Evolutionary conservation across 805 yeast species (phyloP).

Genomic region (Helenozyma baotianmanensis): DNA sequence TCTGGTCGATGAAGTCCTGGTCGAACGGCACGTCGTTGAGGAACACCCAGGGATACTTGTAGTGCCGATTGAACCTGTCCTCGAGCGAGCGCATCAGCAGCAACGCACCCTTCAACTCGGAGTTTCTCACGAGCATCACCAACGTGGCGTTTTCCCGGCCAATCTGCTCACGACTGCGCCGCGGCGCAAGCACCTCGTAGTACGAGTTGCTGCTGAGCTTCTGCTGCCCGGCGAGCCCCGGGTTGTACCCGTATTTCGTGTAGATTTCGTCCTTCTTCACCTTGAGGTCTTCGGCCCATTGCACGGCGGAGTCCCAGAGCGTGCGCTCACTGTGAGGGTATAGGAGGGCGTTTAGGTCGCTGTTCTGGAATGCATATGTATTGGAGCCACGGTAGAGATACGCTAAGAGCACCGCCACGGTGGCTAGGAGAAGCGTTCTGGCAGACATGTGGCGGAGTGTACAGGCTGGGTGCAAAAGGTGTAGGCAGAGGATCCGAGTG

Average conservation of each 20-base stretch:
- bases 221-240: conserved; percentile 11
- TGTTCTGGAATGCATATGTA: too few relatives aligned
- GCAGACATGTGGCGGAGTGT: too few relatives aligned
- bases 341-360: too few relatives aligned
- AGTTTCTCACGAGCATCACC: conserved; percentile 81
- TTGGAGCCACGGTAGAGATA: background rate
- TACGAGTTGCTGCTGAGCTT: conserved; percentile 16
- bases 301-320: too few relatives aligned
- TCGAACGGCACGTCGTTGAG: conserved; percentile 40
- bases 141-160: conserved; percentile 79
- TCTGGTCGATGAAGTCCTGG: conserved; percentile 37
- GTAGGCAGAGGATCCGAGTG: too few relatives aligned
- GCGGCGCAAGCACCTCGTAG: conserved; percentile 14
- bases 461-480: too few relatives aligned
- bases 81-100: conserved; percentile 39
- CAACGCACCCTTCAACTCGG: conserved; percentile 71
- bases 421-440: background rate
- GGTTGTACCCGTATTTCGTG: conserved; percentile 10
- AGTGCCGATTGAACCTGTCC: conserved; percentile 38
- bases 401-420: conserved; percentile 1
- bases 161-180: conserved; percentile 29
- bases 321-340: too few relatives aligned
- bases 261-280: conserved; percentile 2
- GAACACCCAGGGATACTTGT: conserved; percentile 42
- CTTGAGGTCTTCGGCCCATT: too few relatives aligned